Evolutionary conservation across 805 yeast species (phyloP).

Genomic region (Kazachstania africana): DNA sequence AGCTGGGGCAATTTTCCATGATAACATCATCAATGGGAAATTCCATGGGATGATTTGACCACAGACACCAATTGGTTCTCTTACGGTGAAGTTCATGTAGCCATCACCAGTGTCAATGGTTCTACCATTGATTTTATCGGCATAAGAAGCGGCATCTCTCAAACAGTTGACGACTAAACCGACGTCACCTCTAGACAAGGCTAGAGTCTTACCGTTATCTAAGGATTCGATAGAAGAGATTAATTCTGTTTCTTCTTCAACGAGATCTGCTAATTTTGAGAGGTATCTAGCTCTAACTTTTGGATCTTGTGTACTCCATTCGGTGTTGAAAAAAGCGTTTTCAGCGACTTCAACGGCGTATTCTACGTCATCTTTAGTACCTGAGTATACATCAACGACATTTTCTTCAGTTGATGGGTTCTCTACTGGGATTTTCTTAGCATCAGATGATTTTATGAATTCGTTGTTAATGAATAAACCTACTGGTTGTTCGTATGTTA

Average conservation of each 20-base stretch:
- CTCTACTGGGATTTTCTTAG: constrained; percentile 42
- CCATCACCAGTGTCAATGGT: constrained; percentile 50
- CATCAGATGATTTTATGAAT: constrained; percentile 47
- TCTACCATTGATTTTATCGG: constrained; percentile 59
- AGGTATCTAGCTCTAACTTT: constrained; percentile 40
- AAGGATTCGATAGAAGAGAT: constrained; percentile 59
- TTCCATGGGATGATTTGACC: constrained; percentile 83
- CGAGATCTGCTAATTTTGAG: constrained; percentile 52
- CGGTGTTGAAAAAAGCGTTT: constrained; percentile 40
- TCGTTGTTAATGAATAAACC: constrained; percentile 86
- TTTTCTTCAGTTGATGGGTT: constrained; percentile 55
- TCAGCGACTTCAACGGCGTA: constrained; percentile 58
- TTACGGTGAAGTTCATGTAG: constrained; percentile 53
- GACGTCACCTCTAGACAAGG: constrained; percentile 57
- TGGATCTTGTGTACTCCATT: constrained; percentile 54
- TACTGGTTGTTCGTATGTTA: constrained; percentile 63
- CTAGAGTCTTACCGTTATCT: constrained; percentile 69
- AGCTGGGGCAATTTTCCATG: constrained; percentile 76
- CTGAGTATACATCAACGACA: constrained; percentile 46
- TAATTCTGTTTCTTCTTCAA: constrained; percentile 52
- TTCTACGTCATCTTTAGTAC: constrained; percentile 53
- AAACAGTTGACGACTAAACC: constrained; percentile 51
- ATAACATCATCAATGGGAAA: constrained; percentile 68
- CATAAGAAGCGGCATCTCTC: constrained; percentile 63
- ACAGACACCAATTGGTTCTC: constrained; percentile 72